Evolutionary conservation across 2,329 filamentous ascomycete genomes (phyloP).

Genomic region (Trichoderma koningii): DNA sequence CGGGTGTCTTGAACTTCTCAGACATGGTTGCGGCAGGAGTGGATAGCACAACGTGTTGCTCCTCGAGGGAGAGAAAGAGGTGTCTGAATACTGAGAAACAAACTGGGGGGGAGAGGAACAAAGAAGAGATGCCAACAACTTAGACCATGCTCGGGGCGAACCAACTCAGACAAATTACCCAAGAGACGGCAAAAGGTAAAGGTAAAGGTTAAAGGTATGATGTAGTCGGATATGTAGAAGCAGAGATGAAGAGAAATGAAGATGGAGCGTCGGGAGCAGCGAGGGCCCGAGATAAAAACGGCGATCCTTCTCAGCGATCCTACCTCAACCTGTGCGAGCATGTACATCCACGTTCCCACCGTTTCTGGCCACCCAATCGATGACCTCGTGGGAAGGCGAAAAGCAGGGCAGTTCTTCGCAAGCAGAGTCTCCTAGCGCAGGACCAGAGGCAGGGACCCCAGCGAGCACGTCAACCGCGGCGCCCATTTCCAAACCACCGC

Average conservation of each 20-base stretch:
- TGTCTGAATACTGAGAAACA: background rate
- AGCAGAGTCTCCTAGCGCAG: conserved; percentile 9
- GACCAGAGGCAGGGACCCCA: conserved; percentile 3
- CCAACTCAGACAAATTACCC: background rate
- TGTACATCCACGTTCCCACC: background rate
- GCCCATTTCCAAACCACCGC: background rate
- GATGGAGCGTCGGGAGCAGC: conserved; percentile 21
- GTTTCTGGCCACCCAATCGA: conserved; percentile 20
- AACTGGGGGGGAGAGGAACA: background rate
- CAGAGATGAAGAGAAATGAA: background rate
- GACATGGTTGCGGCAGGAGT: conserved; percentile 34
- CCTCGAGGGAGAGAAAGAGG: background rate
- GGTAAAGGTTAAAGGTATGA: background rate
- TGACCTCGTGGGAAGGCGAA: background rate
- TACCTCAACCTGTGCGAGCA: background rate
- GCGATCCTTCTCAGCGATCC: conserved; percentile 14
- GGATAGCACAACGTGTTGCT: background rate
- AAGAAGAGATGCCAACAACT: background rate
- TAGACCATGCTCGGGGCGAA: background rate
- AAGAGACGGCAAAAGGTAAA: background rate
- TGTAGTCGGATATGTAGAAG: background rate
- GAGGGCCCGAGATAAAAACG: conserved; percentile 25
- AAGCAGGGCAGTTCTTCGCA: conserved; percentile 16
- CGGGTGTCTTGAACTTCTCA: conserved; percentile 31
- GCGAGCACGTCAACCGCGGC: conserved; percentile 18